Evolutionary conservation across 192 early-diverging fungal species (phyloP), one percentile per base, ranked within the genome.

Genomic region (Phycomyces nitens): DNA sequence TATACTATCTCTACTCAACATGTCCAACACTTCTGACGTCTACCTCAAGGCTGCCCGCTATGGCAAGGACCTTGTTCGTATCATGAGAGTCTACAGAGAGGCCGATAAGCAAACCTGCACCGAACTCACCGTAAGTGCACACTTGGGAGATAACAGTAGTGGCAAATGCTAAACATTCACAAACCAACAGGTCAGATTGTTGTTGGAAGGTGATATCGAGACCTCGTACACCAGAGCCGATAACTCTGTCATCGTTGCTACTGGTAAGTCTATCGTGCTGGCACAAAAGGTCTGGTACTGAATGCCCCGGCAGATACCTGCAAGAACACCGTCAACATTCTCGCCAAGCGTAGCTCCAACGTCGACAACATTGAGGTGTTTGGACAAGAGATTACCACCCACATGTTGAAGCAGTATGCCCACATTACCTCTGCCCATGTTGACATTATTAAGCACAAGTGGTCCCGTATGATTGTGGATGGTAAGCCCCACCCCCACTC

Each of bases 291-390:
- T 34, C 7, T 5, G 3, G 2, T 34, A 34, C 29, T 34, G 29
- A 34, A 34, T 34, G 7, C 29, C 29, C 2, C 2, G 12, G 34
- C 27, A 21, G 89, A 92, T 66, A 85, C 87, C 21, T 79, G 84
- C 65, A 92, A 92, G 82, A 92, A 92, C 77, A 89, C 86, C 23
- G 77, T 89, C 65, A 89, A 88, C 73, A 74, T 85, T 52, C 65
- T 91, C 58, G 91, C 89, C 77, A 91, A 92, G 72, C 76, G 79
- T 11, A 81, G 83, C 47, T 72, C 78, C 29, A 81, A 80, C 55
- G 86, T 91, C 65, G 80, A 89, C 62, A 81, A 80, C 16, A 84
- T 88, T 54, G 91, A 92, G 68, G 66, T 86, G 29, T 92, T 92
- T 66, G 88, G 82, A 24, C 63, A 75, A 8, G 87, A 88, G 72